Conservation (phyloP, 2,329 filamentous ascomycete species). For the Paradendryphiella salina region DNA sequence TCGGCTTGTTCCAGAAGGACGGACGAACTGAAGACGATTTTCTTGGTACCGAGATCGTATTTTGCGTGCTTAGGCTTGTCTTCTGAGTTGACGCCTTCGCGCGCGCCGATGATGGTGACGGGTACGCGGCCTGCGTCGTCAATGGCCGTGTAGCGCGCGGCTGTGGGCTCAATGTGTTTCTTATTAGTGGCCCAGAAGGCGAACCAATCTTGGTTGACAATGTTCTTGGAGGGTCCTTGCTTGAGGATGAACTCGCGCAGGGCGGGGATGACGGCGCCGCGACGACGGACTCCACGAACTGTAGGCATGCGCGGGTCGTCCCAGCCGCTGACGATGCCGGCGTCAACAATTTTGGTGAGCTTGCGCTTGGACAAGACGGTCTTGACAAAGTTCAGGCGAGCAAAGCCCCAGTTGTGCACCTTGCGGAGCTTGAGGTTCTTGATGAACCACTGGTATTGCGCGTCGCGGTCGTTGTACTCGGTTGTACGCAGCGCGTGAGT, state of each 20-base stretch:
- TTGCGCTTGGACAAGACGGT: slow-evolving; percentile 86
- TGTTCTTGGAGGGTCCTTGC: slow-evolving; percentile 81
- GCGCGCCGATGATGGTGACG: slow-evolving; percentile 68
- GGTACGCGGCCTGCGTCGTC: slow-evolving; percentile 71
- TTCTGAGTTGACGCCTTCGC: slow-evolving; percentile 59
- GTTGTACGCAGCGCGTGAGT: slow-evolving; percentile 82
- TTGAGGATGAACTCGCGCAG: slow-evolving; percentile 82
- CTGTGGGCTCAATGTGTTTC: slow-evolving; percentile 56
- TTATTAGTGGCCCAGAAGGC: slow-evolving; percentile 60
- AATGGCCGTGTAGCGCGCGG: slow-evolving; percentile 59
- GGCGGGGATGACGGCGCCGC: slow-evolving; percentile 77
- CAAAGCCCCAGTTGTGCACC: slow-evolving; percentile 85
- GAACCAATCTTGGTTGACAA: slow-evolving; percentile 82
- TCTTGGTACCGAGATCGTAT: slow-evolving; percentile 85
- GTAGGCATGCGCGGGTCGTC: slow-evolving; percentile 87
- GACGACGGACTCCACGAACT: slow-evolving; percentile 74
- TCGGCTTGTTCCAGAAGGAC: slow-evolving; percentile 90
- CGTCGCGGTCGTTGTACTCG: slow-evolving; percentile 85
- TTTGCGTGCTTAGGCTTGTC: slow-evolving; percentile 88
- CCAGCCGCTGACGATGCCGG: slow-evolving; percentile 78
- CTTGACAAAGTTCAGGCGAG: slow-evolving; percentile 79
- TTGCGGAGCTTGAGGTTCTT: slow-evolving; percentile 72
- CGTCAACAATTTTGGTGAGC: slow-evolving; percentile 79
- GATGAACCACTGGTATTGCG: slow-evolving; percentile 85
- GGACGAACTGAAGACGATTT: slow-evolving; percentile 74